Evolutionary conservation across 352 stramenopile genomes (phyloP), one percentile per base, ranked within the genome.

Genomic region (Stramenopiles sp.): DNA sequence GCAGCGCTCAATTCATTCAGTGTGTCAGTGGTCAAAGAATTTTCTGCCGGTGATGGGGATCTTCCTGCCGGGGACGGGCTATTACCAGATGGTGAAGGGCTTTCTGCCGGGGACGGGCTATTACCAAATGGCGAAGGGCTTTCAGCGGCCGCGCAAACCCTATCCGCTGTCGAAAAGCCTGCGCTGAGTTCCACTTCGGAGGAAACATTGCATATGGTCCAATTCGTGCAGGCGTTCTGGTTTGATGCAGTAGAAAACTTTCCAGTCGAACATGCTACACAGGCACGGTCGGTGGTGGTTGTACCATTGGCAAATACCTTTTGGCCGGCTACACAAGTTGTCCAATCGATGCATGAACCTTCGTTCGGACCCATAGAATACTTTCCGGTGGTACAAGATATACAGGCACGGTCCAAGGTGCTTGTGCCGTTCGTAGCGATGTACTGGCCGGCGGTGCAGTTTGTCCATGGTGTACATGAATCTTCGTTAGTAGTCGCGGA

Each of bases 211-310:
- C 71, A 78, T 78, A 14, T 33, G 4, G 71, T 78, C 71, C 71
- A 78, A 78, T 78, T 14, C 4, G 71, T 78, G 71, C 71, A 78
- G 22, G 71, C 14, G 71, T 78, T 78, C 71, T 78, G 71, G 31
- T 78, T 78, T 14, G 71, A 78, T 78, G 71, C 22, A 14, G 71
- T 78, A 78, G 71, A 78, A 33, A 78, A 78, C 14, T 78, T 78
- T 33, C 71, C 30, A 78, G 71, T 78, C 4, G 71, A 14, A 33
- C 71, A 78, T 78, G 22, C 71, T 78, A 33, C 71, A 14, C 71
- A 78, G 4, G 30, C 14, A 78, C 22, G 71, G 22, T 78, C 71
- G 22, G 71, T 14, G 22, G 8, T 78, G 14, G 30, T 14, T 14
- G 71, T 78, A 33, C 71, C 71, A 33, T 4, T 14, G 4, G 71